phyloP scores from a whole-genome alignment of 495 filamentous ascomycete species.

The Talaromyces stipitatus region DNA sequence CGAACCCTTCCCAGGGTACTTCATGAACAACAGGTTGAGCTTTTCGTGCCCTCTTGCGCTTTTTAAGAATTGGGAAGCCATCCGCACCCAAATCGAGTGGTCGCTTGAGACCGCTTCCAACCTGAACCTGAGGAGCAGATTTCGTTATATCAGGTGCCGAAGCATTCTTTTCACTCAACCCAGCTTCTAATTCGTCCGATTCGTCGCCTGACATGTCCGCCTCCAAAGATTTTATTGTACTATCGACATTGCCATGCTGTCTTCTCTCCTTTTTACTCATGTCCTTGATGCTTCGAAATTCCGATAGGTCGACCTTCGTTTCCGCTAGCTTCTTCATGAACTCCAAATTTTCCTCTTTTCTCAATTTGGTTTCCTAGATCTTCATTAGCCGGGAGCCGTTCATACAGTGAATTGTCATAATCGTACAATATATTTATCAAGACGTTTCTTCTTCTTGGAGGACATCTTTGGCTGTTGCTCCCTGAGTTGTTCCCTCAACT shows the following conservation, averaged over 20 bases:
- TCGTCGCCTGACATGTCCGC: conserved; percentile 25
- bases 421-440: conserved; percentile 90
- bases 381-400: neutral
- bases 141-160: conserved; percentile 4
- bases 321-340: conserved; percentile 74
- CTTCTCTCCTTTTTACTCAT: conserved; percentile 51
- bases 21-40: conserved; percentile 31
- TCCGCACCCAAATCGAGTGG: conserved; percentile 70
- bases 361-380: conserved; percentile 73
- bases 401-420: neutral
- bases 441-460: conserved; percentile 83
- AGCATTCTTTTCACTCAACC: neutral
- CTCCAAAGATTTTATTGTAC: conserved; percentile 6
- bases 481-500: conserved; percentile 57
- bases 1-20: conserved; percentile 55
- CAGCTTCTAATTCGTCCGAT: conserved; percentile 27
- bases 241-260: neutral
- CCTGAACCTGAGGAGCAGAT: conserved; percentile 15
- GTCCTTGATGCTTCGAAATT: conserved; percentile 66
- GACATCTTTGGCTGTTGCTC: conserved; percentile 64
- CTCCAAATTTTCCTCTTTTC: conserved; percentile 85
- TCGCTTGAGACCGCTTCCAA: conserved; percentile 80
- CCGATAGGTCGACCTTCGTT: conserved; percentile 71
- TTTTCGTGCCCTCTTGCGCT: conserved; percentile 40
- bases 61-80: conserved; percentile 75